Evolutionary conservation across 2,329 filamentous ascomycete genomes (phyloP).

Genomic region (Trichophyton rubrum): DNA sequence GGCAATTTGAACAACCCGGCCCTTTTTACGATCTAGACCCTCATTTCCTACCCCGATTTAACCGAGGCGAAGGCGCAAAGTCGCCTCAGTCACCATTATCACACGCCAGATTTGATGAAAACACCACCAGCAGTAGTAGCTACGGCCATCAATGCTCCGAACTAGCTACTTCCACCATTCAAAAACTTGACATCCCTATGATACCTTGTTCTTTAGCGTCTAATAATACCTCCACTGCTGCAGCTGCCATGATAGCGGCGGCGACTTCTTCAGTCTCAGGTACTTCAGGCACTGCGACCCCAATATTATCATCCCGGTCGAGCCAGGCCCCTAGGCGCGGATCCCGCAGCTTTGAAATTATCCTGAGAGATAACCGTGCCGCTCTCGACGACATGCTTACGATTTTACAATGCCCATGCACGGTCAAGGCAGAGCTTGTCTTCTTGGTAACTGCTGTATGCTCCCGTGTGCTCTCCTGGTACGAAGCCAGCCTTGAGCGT

Average conservation of each 20-base stretch:
- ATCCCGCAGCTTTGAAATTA: background rate
- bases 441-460: background rate
- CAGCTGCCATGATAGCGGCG: background rate
- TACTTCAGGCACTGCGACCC: background rate
- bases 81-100: background rate
- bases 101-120: background rate
- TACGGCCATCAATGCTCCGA: background rate
- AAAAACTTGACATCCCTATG: conserved; percentile 1
- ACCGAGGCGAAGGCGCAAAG: background rate
- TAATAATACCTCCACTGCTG: background rate
- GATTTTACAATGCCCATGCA: background rate
- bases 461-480: background rate
- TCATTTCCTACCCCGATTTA: background rate
- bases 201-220: background rate
- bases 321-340: background rate
- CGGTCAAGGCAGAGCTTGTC: background rate
- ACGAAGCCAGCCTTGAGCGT: background rate
- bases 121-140: background rate
- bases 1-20: background rate
- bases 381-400: background rate
- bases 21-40: background rate
- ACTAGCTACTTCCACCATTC: background rate
- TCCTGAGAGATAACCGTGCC: background rate
- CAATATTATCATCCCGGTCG: background rate
- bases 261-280: background rate